Evolutionary conservation across 768 basidiomycete genomes (phyloP).

Genomic region (Strobilomyces echinocephalus): DNA sequence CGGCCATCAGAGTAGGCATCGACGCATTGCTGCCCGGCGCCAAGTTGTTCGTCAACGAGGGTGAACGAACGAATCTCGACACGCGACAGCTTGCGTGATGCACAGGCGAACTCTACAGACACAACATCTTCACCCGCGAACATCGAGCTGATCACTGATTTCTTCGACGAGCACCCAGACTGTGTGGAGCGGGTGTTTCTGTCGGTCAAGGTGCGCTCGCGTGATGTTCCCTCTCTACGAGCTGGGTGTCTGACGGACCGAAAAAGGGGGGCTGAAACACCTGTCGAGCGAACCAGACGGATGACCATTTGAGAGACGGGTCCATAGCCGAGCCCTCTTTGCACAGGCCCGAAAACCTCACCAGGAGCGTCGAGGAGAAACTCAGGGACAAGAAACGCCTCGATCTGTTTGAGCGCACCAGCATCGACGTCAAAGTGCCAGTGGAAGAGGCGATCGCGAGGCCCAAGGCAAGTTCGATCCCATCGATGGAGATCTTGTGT

Average conservation of each 20-base stretch:
- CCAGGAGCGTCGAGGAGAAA: constrained; percentile 41
- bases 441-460: constrained; percentile 45
- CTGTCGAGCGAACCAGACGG: constrained; percentile 13
- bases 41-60: constrained; percentile 50
- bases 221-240: background rate
- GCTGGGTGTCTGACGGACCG: background rate
- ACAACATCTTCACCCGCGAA: constrained; percentile 37
- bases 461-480: constrained; percentile 42
- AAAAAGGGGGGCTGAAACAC: constrained; percentile 1
- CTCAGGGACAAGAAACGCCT: constrained; percentile 51
- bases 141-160: constrained; percentile 44
- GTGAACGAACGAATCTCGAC: constrained; percentile 18
- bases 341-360: constrained; percentile 36
- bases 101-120: constrained; percentile 56
- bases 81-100: too few relatives aligned
- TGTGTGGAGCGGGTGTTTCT: constrained; percentile 32
- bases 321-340: too few relatives aligned
- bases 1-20: constrained; percentile 39
- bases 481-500: constrained; percentile 52
- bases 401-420: constrained; percentile 56
- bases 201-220: constrained; percentile 29
- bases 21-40: constrained; percentile 39
- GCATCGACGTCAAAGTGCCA: constrained; percentile 40
- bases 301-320: too few relatives aligned
- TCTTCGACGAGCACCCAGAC: constrained; percentile 39